A percentile compares a stretch with the other conserved stretches of the same genome.
Conservation (phyloP, 495 filamentous ascomycete species). For the Neurospora sp. region DNA sequence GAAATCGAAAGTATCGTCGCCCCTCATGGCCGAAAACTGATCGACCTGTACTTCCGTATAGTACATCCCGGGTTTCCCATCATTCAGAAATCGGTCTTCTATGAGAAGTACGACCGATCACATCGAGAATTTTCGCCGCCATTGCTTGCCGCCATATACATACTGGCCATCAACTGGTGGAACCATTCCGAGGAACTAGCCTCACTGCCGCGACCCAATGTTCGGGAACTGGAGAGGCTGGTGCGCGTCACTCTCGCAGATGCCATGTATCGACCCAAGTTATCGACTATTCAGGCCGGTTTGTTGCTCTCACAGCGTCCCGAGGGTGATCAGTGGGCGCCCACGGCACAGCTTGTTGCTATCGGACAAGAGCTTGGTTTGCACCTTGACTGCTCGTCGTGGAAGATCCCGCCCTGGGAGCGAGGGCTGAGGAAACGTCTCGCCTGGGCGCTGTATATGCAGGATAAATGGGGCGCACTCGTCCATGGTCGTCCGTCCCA, state of each 20-base stretch:
- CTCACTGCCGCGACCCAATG: constrained; percentile 57
- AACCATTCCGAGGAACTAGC: constrained; percentile 60
- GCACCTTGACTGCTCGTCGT: constrained; percentile 77
- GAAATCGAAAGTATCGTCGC: constrained; percentile 75
- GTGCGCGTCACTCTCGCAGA: constrained; percentile 63
- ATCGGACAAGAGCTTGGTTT: constrained; percentile 76
- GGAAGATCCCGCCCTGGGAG: constrained; percentile 86
- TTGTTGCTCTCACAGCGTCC: constrained; percentile 82
- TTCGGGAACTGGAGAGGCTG: constrained; percentile 63
- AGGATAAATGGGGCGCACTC: constrained; percentile 89
- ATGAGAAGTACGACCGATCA: constrained; percentile 70
- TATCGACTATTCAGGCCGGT: constrained; percentile 91
- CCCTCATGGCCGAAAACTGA: constrained; percentile 67
- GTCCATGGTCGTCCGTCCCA: constrained; percentile 79
- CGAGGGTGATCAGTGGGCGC: constrained; percentile 72
- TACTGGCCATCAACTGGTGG: constrained; percentile 86
- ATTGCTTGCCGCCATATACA: constrained; percentile 80
- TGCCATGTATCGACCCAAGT: constrained; percentile 72
- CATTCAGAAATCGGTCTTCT: constrained; percentile 76
- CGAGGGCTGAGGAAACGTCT: constrained; percentile 71
- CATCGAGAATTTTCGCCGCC: constrained; percentile 73
- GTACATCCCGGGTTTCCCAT: constrained; percentile 90
- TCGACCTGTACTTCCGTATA: constrained; percentile 79
- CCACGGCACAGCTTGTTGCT: constrained; percentile 77
- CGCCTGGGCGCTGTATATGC: constrained; percentile 86